phyloP scores from a whole-genome alignment of 2,329 filamentous ascomycete species.

The Alternaria alternata region DNA sequence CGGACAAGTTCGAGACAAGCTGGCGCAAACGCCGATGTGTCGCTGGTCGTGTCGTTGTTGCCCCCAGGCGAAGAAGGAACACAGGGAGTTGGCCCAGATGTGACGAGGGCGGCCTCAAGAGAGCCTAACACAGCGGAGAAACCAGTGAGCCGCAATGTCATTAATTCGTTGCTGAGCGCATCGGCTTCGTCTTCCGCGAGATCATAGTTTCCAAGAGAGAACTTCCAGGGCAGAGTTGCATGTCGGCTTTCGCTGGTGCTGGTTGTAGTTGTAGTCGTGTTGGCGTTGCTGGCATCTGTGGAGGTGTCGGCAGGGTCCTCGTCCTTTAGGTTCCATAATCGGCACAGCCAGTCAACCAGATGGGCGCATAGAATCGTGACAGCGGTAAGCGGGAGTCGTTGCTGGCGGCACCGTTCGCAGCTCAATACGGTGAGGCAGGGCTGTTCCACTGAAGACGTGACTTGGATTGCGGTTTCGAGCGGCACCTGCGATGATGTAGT shows the following conservation, averaged over 20 bases:
- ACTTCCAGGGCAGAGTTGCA: constrained; percentile 10
- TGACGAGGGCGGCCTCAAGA: constrained; percentile 16
- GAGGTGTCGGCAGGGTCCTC: constrained; percentile 4
- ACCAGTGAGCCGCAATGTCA: constrained; percentile 16
- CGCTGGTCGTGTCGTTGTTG: background rate
- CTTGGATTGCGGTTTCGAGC: constrained; percentile 18
- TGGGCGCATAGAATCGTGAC: constrained; percentile 17
- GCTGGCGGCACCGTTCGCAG: constrained; percentile 17
- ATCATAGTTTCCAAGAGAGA: constrained; percentile 18
- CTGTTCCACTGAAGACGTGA: constrained; percentile 10
- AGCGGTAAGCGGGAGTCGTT: constrained; percentile 15
- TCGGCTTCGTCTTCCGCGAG: constrained; percentile 19
- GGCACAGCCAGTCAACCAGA: constrained; percentile 19
- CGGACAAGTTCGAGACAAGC: constrained; percentile 16
- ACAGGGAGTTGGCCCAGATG: constrained; percentile 1
- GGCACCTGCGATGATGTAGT: constrained; percentile 17
- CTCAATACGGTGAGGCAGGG: constrained; percentile 12
- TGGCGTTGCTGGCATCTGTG: constrained; percentile 4
- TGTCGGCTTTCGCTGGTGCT: background rate
- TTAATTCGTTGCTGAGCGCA: constrained; percentile 20
- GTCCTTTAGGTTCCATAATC: constrained; percentile 14
- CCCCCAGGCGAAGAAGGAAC: constrained; percentile 8
- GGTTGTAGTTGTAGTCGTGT: background rate
- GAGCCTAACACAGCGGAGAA: constrained; percentile 18
- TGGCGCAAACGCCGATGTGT: constrained; percentile 5